Evolutionary conservation across 1,284 basidiomycete genomes (phyloP).

Genomic region (Cutaneotrichosporon cyanovorans): DNA sequence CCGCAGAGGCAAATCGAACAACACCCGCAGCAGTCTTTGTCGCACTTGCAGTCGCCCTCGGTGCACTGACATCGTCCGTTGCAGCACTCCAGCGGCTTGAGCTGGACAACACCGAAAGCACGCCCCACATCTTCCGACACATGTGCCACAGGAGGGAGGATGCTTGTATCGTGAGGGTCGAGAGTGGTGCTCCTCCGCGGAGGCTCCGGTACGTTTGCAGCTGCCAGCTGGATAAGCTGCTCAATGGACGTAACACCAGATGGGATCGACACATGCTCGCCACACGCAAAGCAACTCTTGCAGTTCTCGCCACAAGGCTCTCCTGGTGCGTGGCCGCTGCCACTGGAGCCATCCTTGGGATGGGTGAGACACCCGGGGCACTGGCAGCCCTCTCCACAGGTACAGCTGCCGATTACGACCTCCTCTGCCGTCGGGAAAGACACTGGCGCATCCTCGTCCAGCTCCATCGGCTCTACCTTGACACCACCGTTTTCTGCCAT

Average conservation of each 20-base stretch:
- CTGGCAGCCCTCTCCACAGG: constrained; percentile 44
- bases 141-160: constrained; percentile 32
- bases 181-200: constrained; percentile 10
- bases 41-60: constrained; percentile 42
- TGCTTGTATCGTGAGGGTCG: constrained; percentile 34
- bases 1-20: constrained; percentile 41
- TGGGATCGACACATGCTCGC: constrained; percentile 37
- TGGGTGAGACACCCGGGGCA: constrained; percentile 45
- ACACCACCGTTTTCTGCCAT: constrained; percentile 29
- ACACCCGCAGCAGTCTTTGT: constrained; percentile 46
- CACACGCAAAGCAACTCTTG: constrained; percentile 39
- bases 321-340: constrained; percentile 11
- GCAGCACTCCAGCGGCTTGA: constrained; percentile 45
- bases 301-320: constrained; percentile 32
- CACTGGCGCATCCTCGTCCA: constrained; percentile 28
- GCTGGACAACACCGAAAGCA: constrained; percentile 36
- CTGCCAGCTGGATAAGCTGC: constrained; percentile 41
- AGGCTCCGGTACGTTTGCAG: constrained; percentile 35
- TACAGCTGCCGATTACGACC: constrained; percentile 42
- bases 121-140: constrained; percentile 33
- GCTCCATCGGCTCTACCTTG: constrained; percentile 31
- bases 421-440: constrained; percentile 39
- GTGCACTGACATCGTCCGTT: constrained; percentile 44
- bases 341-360: constrained; percentile 18
- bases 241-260: constrained; percentile 41